Conservation (phyloP, 768 basidiomycete species). For the Rhodotorula taiwanensis region DNA sequence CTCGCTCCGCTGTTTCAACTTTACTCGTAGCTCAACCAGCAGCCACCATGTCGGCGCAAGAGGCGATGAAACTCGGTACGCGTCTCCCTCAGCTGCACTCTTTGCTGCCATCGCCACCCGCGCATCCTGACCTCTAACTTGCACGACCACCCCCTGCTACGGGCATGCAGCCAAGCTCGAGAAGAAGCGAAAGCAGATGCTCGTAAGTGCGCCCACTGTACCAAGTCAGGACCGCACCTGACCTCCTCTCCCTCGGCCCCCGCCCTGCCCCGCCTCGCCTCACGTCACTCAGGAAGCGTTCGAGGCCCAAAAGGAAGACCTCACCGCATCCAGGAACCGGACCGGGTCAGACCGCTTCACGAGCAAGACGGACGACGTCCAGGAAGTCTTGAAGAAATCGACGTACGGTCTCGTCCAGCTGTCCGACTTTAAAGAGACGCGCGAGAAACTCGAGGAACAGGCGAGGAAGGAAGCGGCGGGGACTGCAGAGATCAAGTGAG, state of each 20-base stretch:
- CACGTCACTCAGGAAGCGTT: conserved; percentile 24
- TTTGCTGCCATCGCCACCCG: not conserved
- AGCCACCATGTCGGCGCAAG: conserved; percentile 14
- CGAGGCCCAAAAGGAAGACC: conserved; percentile 32
- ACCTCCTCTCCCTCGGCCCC: not conserved
- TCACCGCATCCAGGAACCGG: conserved; percentile 17
- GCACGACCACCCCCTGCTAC: not conserved
- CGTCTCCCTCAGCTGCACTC: no score
- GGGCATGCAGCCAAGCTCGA: conserved; percentile 24
- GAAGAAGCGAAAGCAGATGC: conserved; percentile 38
- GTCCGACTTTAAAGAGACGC: conserved; percentile 33
- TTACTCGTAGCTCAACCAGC: no score
- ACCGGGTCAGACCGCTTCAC: conserved; percentile 72
- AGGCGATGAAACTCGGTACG: conserved; percentile 19
- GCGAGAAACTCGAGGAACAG: conserved; percentile 36
- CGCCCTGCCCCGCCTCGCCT: not conserved
- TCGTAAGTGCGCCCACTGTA: conserved; percentile 15
- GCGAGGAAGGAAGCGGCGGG: conserved; percentile 66
- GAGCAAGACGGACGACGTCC: conserved; percentile 88
- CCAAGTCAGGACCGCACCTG: not conserved
- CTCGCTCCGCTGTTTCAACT: no score
- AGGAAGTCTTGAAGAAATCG: conserved; percentile 80
- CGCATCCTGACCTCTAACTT: not conserved
- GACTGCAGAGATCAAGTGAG: conserved; percentile 80
- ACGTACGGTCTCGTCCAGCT: conserved; percentile 87